Conservation (phyloP, 805 yeast species). For the Saccharomycopsis javanensis region DNA sequence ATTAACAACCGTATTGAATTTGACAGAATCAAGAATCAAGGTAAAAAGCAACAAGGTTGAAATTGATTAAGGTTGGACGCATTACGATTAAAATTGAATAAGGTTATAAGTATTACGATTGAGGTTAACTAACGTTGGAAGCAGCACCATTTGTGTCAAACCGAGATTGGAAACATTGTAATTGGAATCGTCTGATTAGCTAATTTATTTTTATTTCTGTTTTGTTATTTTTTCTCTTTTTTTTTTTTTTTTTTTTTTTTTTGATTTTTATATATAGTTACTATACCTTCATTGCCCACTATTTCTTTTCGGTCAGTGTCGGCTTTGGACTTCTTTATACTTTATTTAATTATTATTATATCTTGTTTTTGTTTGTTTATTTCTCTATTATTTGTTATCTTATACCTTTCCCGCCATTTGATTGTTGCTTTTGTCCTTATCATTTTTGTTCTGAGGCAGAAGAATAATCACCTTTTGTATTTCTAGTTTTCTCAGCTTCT, state of each 20-base stretch:
- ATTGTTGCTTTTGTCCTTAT: not conserved
- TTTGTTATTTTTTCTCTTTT: not conserved
- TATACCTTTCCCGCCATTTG: not conserved
- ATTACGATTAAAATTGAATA: too few relatives aligned
- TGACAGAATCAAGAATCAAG: conserved; percentile 38
- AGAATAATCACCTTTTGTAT: not conserved
- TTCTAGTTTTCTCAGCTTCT: not conserved
- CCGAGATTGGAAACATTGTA: too few relatives aligned
- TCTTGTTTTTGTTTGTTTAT: not conserved
- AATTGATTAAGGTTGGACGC: too few relatives aligned
- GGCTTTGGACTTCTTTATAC: not conserved
- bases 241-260: not conserved
- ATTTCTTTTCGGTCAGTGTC: not conserved
- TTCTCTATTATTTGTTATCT: not conserved
- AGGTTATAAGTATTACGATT: too few relatives aligned
- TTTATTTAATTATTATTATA: not conserved
- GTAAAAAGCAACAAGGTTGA: not conserved
- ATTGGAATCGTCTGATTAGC: not conserved
- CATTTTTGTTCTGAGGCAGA: not conserved
- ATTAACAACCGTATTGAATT: conserved; percentile 63
- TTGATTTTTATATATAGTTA: not conserved
- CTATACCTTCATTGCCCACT: not conserved
- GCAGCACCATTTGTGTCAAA: too few relatives aligned
- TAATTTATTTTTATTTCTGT: not conserved
- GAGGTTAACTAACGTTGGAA: too few relatives aligned